Percentiles rank a stretch among this genome's conserved stretches.
Evolutionary conservation across 306 rosid species (phyloP).

Genomic region (Vachellia collinsii): DNA sequence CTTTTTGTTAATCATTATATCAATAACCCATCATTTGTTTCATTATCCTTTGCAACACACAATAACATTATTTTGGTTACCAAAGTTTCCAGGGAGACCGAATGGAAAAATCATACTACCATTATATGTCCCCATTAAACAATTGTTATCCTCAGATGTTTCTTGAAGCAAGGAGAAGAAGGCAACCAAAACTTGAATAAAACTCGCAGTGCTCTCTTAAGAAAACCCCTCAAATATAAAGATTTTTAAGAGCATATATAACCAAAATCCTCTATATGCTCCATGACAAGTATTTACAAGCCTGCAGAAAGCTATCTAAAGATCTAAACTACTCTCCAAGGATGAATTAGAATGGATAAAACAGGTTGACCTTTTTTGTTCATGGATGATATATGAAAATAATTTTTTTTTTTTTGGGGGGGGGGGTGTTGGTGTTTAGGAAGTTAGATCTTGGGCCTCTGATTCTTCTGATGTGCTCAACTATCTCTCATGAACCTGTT

Average conservation of each 20-base stretch:
- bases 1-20: too few species aligned
- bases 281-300: constrained; percentile 19
- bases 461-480: constrained; percentile 38
- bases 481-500: constrained; percentile 50
- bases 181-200: background rate
- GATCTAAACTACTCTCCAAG: background rate
- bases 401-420: too few species aligned
- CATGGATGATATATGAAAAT: background rate
- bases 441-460: constrained; percentile 33
- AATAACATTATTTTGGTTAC: too few species aligned
- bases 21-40: too few species aligned
- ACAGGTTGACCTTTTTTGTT: constrained; percentile 5
- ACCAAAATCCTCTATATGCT: constrained; percentile 14
- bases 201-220: background rate
- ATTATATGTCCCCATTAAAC: background rate
- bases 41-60: too few species aligned
- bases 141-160: background rate
- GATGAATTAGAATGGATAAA: background rate
- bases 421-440: background rate
- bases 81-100: too few species aligned
- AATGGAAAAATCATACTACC: too few species aligned
- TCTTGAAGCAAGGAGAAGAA: constrained; percentile 5
- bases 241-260: background rate
- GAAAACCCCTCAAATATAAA: background rate
- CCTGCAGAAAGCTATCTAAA: constrained; percentile 1